Evolutionary conservation across 2,329 filamentous ascomycete genomes (phyloP), one percentile per base, ranked within the genome.

Genomic region (Colletotrichum sp.): DNA sequence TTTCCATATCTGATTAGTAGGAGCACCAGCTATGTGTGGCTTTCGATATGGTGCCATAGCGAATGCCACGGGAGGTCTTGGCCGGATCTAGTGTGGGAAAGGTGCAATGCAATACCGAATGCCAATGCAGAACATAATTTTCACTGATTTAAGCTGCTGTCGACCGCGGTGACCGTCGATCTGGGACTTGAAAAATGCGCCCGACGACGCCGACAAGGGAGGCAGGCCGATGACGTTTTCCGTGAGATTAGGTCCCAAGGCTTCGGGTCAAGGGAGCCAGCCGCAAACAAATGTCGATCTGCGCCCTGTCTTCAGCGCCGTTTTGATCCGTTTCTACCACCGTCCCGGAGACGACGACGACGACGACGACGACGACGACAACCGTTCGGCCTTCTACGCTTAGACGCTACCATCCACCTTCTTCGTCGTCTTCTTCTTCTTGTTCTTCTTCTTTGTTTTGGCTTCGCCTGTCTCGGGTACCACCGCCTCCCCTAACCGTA

Each of bases 381-480:
- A 34, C 49, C 28, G 65, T 39, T 68, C 60, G 30, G 12, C 18
- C 60, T 18, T 26, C 66, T 49, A 8, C 24, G 64, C 21, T 65
- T 18, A n/a, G 57, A 69, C 21, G 39, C 44, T 2, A 18, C 62
- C 32, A 39, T 32, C 32, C 21, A 55, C 24, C 77, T 79, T 72
- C 59, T 64, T 80, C 62, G 26, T 34, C 59, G 71, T 75, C 30
- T 68, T 77, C 70, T 36, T 71, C 69, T 72, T 72, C 71, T 79
- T 79, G 78, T 78, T 78, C 62, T 65, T 76, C 69, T 78, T 82
- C 67, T 83, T 83, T 78, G 80, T 81, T 63, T 81, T 80, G 15
- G 77, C 36, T 21, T 52, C 39, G 32, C 34, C 57, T 30, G 44
- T 60, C 67, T 34, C 60, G 44, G 36, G 62, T 15, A 9, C 28